A percentile compares a stretch with the other conserved stretches of the same genome.
phyloP scores from a whole-genome alignment of 495 filamentous ascomycete species.

The Filosporella fistucella region DNA sequence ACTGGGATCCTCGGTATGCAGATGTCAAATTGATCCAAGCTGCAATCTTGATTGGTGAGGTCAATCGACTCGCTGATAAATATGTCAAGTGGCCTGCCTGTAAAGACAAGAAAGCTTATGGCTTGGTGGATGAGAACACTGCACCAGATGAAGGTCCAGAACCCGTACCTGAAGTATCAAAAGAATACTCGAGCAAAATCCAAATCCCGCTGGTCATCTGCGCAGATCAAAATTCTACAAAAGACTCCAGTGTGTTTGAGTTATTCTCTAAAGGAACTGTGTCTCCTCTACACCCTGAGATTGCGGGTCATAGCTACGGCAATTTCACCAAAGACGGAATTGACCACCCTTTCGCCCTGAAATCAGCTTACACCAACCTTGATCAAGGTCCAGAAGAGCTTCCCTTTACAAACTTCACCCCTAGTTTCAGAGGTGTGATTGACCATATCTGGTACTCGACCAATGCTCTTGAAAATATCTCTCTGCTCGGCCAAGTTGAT shows the following conservation, averaged over 20 bases:
- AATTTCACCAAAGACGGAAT: slow-evolving; percentile 90
- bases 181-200: slow-evolving; percentile 75
- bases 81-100: slow-evolving; percentile 72
- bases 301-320: slow-evolving; percentile 68
- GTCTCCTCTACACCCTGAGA: slow-evolving; percentile 64
- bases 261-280: slow-evolving; percentile 74
- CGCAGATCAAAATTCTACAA: slow-evolving; percentile 90
- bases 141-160: slow-evolving; percentile 49
- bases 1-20: slow-evolving; percentile 84
- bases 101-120: slow-evolving; percentile 71
- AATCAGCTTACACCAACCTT: slow-evolving; percentile 75
- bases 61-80: slow-evolving; percentile 76
- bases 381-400: slow-evolving; percentile 67
- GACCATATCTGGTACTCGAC: slow-evolving; percentile 98
- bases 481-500: slow-evolving; percentile 86
- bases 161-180: slow-evolving; percentile 53
- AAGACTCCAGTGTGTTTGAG: slow-evolving; percentile 82
- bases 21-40: slow-evolving; percentile 96
- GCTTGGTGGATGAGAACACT: slow-evolving; percentile 26
- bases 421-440: slow-evolving; percentile 81
- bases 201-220: slow-evolving; percentile 90
- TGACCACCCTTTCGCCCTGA: slow-evolving; percentile 87
- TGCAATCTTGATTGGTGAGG: slow-evolving; percentile 86
- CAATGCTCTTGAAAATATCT: slow-evolving; percentile 82
- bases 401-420: slow-evolving; percentile 94